phyloP scores from a whole-genome alignment of 805 yeast species.

The Ogataea paraovalis region DNA sequence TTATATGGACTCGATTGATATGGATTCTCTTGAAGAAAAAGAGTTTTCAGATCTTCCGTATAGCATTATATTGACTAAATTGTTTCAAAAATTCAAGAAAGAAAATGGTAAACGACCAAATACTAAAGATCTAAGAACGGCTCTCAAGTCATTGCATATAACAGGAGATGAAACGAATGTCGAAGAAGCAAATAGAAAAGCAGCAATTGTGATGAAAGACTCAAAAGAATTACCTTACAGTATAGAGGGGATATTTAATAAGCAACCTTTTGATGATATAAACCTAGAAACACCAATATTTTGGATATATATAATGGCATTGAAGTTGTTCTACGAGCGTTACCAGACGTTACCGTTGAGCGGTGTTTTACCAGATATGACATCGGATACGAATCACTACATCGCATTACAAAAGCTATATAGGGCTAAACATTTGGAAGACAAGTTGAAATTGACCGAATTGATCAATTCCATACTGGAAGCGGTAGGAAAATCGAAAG shows the following conservation, averaged over 20 bases:
- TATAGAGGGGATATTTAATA: slow-evolving; percentile 24
- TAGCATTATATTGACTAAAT: slow-evolving; percentile 55
- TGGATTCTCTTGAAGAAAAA: slow-evolving; percentile 42
- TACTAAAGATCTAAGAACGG: slow-evolving; percentile 17
- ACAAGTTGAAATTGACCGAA: slow-evolving; percentile 38
- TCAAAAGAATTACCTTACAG: slow-evolving; percentile 32
- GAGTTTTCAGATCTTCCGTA: slow-evolving; percentile 65
- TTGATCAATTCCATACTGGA: slow-evolving; percentile 26
- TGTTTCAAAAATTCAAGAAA: slow-evolving; percentile 39
- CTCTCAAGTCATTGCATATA: slow-evolving; percentile 6
- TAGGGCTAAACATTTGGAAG: slow-evolving; percentile 47
- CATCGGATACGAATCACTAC: slow-evolving; percentile 64
- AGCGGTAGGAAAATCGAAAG: slow-evolving; percentile 25
- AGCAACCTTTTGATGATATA: slow-evolving; percentile 17
- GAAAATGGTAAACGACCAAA: slow-evolving; percentile 21
- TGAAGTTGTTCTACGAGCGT: slow-evolving; percentile 45
- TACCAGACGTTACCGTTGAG: slow-evolving; percentile 55
- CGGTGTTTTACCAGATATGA: slow-evolving; percentile 86
- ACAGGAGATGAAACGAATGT: slow-evolving; percentile 33
- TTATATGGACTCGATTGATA: slow-evolving; percentile 47
- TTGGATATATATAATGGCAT: slow-evolving; percentile 60
- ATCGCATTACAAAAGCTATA: slow-evolving; percentile 56
- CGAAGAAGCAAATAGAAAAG: slow-evolving; percentile 34
- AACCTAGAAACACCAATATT: slow-evolving; percentile 37
- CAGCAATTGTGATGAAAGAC: slow-evolving; percentile 39